Conservation (phyloP, 495 filamentous ascomycete species). For the Aspergillus sparsus region DNA sequence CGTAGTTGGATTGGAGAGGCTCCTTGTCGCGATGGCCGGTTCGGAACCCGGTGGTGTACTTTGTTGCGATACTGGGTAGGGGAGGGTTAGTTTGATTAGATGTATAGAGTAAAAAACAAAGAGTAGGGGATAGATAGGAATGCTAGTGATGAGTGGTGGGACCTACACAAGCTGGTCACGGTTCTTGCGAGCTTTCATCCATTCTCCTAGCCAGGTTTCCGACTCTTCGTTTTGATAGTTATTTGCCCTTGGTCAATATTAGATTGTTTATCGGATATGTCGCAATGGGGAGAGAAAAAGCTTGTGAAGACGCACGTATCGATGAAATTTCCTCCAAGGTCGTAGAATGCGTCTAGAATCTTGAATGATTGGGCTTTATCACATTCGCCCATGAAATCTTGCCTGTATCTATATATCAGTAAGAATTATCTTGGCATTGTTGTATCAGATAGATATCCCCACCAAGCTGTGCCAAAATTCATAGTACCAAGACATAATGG, state of each 20-base stretch:
- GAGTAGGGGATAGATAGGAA: too few relatives aligned
- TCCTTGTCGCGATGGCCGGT: neutral
- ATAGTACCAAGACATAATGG: conserved; percentile 64
- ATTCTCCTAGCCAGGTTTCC: conserved; percentile 56
- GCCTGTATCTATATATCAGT: too few relatives aligned
- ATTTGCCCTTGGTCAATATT: too few relatives aligned
- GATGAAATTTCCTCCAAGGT: conserved; percentile 55
- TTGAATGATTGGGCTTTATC: conserved; percentile 45
- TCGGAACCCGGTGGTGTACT: conserved; percentile 52
- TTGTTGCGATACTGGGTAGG: conserved; percentile 81
- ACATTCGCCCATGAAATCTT: conserved; percentile 54
- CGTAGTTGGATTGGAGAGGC: conserved; percentile 59
- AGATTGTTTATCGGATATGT: too few relatives aligned
- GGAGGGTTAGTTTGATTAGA: too few relatives aligned
- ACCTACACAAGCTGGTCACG: conserved; percentile 68
- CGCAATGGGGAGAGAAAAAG: too few relatives aligned
- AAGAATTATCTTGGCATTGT: too few relatives aligned
- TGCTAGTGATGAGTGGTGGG: too few relatives aligned
- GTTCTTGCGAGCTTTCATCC: conserved; percentile 53
- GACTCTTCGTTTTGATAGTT: conserved; percentile 55
- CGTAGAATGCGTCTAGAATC: conserved; percentile 55
- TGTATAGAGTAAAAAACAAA: too few relatives aligned
- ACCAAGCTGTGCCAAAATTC: conserved; percentile 61
- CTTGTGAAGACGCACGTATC: too few relatives aligned
- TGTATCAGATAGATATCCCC: too few relatives aligned